phyloP scores from a whole-genome alignment of 2,329 filamentous ascomycete genomes.

The Botryotinia convoluta region DNA sequence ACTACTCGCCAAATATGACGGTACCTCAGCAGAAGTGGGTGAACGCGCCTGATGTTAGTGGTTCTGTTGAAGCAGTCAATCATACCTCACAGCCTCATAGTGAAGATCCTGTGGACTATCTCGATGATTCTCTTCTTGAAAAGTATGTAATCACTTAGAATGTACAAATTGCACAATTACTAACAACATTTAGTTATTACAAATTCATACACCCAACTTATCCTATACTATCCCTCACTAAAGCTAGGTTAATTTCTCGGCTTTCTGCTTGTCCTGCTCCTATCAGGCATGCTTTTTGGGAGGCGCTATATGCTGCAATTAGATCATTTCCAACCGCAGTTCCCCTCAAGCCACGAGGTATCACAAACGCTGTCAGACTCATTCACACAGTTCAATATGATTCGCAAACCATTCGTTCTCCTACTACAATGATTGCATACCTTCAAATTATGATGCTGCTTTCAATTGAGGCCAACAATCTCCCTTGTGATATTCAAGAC shows the following conservation, averaged over 20 bases:
- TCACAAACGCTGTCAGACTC: conserved; percentile 45
- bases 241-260: conserved; percentile 53
- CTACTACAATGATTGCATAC: conserved; percentile 51
- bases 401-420: conserved; percentile 41
- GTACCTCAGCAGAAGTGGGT: conserved; percentile 36
- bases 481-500: conserved; percentile 38
- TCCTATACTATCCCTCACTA: conserved; percentile 61
- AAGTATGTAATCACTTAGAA: conserved; percentile 34
- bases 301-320: conserved; percentile 60
- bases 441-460: conserved; percentile 66
- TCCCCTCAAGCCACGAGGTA: conserved; percentile 38
- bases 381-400: conserved; percentile 46
- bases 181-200: conserved; percentile 54
- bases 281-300: conserved; percentile 62
- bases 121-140: conserved; percentile 44
- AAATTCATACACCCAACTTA: conserved; percentile 63
- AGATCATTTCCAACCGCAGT: conserved; percentile 49
- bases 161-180: background rate
- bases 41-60: conserved; percentile 34
- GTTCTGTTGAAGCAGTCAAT: conserved; percentile 33
- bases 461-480: conserved; percentile 62
- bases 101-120: conserved; percentile 43
- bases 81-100: conserved; percentile 26
- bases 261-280: conserved; percentile 54
- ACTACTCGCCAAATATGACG: conserved; percentile 37